phyloP scores from a whole-genome alignment of 257 asterid species.

The Coffea eugenioides region DNA sequence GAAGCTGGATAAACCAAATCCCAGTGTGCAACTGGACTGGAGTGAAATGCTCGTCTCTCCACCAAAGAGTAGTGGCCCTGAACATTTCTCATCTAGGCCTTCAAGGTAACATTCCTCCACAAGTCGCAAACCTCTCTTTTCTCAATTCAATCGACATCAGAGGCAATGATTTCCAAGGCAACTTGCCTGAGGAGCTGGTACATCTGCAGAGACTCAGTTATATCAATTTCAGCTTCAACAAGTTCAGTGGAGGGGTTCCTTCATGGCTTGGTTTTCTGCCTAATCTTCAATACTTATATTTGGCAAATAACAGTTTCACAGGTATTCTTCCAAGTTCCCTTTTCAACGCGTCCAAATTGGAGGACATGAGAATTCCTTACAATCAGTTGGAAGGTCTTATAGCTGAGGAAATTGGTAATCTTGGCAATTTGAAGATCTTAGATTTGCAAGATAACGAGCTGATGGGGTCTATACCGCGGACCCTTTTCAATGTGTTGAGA shows the following conservation, averaged over 20 bases:
- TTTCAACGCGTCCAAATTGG: conserved; percentile 14
- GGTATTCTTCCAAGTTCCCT: conserved; percentile 19
- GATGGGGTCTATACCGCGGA: conserved; percentile 19
- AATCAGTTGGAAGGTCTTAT: conserved; percentile 9
- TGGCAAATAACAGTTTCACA: conserved; percentile 10
- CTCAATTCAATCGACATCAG: conserved; percentile 25
- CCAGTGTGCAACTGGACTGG: conserved; percentile 19
- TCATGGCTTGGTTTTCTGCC: conserved; percentile 17
- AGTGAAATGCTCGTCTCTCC: conserved; percentile 7
- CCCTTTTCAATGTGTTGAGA: conserved; percentile 22
- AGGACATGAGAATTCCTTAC: background rate
- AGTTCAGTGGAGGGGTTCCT: conserved; percentile 26
- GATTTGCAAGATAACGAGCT: conserved; percentile 5
- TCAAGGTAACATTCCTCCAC: conserved; percentile 3
- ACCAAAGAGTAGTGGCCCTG: conserved; percentile 3
- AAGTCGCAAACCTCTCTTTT: conserved; percentile 15
- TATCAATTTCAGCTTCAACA: conserved; percentile 15
- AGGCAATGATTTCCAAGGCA: conserved; percentile 27
- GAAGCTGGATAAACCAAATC: conserved; percentile 8
- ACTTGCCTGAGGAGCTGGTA: conserved; percentile 14
- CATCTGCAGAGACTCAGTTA: conserved; percentile 2
- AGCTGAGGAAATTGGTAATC: conserved; percentile 17
- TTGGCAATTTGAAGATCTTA: background rate
- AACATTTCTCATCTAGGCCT: conserved; percentile 2
- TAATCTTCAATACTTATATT: background rate